phyloP scores from a whole-genome alignment of 768 basidiomycete genomes.

The Mycena capillaripes region DNA sequence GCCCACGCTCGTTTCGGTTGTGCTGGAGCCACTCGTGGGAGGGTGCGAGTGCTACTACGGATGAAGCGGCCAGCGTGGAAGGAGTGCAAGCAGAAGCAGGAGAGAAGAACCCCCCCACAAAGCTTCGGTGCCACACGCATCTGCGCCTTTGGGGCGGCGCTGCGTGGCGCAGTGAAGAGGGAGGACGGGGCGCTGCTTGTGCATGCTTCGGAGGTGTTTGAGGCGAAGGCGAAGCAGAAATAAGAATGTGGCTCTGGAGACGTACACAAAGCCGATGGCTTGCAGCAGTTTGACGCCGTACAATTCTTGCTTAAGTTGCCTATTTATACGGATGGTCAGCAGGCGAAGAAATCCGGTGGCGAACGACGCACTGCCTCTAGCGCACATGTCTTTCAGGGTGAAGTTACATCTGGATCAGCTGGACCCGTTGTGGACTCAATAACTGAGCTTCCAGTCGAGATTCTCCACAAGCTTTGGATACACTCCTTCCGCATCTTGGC shows the following conservation, averaged over 20 bases:
- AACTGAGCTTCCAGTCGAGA: constrained; percentile 85
- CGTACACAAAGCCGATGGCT: constrained; percentile 89
- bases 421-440: constrained; percentile 85
- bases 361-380: constrained; percentile 78
- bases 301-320: constrained; percentile 87
- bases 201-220: too few species aligned
- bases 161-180: too few species aligned
- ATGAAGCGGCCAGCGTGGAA: too few species aligned
- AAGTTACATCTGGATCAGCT: constrained; percentile 75
- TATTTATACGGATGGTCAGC: constrained; percentile 43
- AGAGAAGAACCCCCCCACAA: too few species aligned
- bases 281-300: constrained; percentile 91
- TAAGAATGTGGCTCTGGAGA: constrained; percentile 84
- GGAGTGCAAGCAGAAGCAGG: too few species aligned
- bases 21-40: too few species aligned
- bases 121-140: too few species aligned
- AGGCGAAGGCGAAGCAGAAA: too few species aligned
- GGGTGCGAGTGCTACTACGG: too few species aligned
- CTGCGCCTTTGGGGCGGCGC: too few species aligned
- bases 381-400: constrained; percentile 80
- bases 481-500: constrained; percentile 84
- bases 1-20: too few species aligned
- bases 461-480: constrained; percentile 83
- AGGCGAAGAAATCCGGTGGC: neutral
- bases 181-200: too few species aligned